Evolutionary conservation across 1,284 basidiomycete genomes (phyloP).

Genomic region (Microbotryum saponariae): DNA sequence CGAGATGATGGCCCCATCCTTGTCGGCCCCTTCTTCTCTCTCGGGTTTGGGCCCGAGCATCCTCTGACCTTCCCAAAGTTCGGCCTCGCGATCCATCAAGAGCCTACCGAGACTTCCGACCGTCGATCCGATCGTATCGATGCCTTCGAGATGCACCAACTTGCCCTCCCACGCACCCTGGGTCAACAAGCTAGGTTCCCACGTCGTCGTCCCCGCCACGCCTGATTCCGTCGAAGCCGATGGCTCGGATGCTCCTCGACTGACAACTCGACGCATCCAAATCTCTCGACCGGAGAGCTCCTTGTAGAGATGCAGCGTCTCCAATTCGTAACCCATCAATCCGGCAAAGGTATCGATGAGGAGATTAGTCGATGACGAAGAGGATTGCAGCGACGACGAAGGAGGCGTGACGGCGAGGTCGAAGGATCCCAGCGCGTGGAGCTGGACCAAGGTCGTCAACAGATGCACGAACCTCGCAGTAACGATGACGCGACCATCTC

Average conservation of each 20-base stretch:
- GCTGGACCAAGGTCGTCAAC: conserved; percentile 39
- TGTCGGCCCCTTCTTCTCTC: neutral
- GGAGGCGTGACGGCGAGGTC: conserved; percentile 23
- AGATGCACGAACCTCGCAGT: conserved; percentile 39
- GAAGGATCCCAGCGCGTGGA: conserved; percentile 37
- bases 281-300: conserved; percentile 42
- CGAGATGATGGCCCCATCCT: conserved; percentile 9
- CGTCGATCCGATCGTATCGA: conserved; percentile 42
- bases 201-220: conserved; percentile 16
- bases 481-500: conserved; percentile 10
- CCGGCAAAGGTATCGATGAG: conserved; percentile 39
- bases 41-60: conserved; percentile 2
- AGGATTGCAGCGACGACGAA: conserved; percentile 17
- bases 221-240: neutral
- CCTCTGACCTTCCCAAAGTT: conserved; percentile 25
- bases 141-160: conserved; percentile 42
- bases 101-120: conserved; percentile 35
- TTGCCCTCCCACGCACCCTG: conserved; percentile 37
- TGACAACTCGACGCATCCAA: conserved; percentile 34
- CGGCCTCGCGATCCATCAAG: conserved; percentile 21
- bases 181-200: conserved; percentile 37
- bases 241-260: neutral
- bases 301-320: conserved; percentile 42
- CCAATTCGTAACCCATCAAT: conserved; percentile 40
- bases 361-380: conserved; percentile 40